phyloP scores from a whole-genome alignment of 768 basidiomycete species.

The Suillus fuscotomentosus region DNA sequence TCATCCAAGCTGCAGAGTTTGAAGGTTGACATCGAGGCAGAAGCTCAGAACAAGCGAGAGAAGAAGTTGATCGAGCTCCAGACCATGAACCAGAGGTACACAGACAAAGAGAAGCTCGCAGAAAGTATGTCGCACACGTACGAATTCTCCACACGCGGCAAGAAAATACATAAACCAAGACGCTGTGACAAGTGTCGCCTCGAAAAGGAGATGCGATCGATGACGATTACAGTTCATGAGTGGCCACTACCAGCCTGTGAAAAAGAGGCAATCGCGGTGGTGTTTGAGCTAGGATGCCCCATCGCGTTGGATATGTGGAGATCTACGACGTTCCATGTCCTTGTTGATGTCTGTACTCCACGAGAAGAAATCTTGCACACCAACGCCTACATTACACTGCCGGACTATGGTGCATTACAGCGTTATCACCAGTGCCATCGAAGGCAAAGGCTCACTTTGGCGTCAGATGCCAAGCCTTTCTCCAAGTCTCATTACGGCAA shows the following conservation, averaged over 20 bases:
- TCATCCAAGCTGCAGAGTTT: conserved; percentile 25
- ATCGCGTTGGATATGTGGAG: conserved; percentile 44
- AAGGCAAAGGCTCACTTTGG: conserved; percentile 20
- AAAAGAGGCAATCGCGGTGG: conserved; percentile 23
- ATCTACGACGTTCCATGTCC: conserved; percentile 35
- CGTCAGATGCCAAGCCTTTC: conserved; percentile 24
- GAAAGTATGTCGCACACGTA: neutral
- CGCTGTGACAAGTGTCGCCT: conserved; percentile 31
- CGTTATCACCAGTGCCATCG: conserved; percentile 6
- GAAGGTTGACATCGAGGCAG: conserved; percentile 27
- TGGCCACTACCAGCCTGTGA: conserved; percentile 42
- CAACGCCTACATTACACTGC: too few species aligned
- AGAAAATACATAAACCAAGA: neutral
- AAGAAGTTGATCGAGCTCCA: conserved; percentile 15
- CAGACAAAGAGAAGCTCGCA: neutral
- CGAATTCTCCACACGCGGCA: neutral
- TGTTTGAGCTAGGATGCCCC: conserved; percentile 46
- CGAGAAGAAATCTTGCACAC: too few species aligned
- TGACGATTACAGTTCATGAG: conserved; percentile 40
- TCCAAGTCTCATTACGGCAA: conserved; percentile 14
- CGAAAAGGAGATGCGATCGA: conserved; percentile 11
- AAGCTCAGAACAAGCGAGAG: conserved; percentile 19
- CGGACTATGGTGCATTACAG: too few species aligned
- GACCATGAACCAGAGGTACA: conserved; percentile 14
- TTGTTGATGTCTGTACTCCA: conserved; percentile 34